Conservation (phyloP, 2,329 filamentous ascomycete species). For the Fonsecaea multimorphosa region DNA sequence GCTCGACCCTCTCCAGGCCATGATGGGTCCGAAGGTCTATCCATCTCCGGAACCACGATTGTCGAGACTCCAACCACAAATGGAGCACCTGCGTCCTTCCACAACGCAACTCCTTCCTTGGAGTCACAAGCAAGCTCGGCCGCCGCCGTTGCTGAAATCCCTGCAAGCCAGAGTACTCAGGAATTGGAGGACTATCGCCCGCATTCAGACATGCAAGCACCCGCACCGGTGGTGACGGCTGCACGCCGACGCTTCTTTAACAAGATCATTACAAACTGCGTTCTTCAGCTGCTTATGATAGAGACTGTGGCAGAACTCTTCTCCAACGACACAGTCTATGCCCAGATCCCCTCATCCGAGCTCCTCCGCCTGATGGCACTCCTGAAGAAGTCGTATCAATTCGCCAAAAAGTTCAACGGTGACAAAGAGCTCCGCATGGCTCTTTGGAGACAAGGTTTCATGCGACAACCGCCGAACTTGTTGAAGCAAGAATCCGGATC, state of each 20-base stretch:
- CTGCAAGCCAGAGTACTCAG: constrained; percentile 39
- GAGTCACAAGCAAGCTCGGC: constrained; percentile 35
- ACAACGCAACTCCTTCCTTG: constrained; percentile 23
- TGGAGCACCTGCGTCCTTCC: constrained; percentile 20
- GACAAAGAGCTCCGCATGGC: constrained; percentile 95
- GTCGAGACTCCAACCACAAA: constrained; percentile 45
- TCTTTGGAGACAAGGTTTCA: constrained; percentile 97
- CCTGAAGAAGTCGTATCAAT: constrained; percentile 94
- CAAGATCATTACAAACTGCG: constrained; percentile 97
- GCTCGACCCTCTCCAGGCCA: constrained; percentile 33
- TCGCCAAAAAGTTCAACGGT: constrained; percentile 96
- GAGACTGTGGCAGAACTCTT: constrained; percentile 99
- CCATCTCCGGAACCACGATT: constrained; percentile 39
- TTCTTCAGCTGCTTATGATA: constrained; percentile 97
- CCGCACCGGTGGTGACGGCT: constrained; percentile 89
- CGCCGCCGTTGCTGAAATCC: constrained; percentile 38
- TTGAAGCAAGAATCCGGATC: constrained; percentile 95
- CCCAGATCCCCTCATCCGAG: constrained; percentile 87
- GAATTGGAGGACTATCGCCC: constrained; percentile 87
- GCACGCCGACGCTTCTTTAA: constrained; percentile 96
- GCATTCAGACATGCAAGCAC: constrained; percentile 76
- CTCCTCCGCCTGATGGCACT: constrained; percentile 91
- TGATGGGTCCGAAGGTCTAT: constrained; percentile 37
- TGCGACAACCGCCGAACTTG: constrained; percentile 98
- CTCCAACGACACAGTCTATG: constrained; percentile 93